Evolutionary conservation across 257 asterid genomes (phyloP).

Genomic region (Anisodus tanguticus): DNA sequence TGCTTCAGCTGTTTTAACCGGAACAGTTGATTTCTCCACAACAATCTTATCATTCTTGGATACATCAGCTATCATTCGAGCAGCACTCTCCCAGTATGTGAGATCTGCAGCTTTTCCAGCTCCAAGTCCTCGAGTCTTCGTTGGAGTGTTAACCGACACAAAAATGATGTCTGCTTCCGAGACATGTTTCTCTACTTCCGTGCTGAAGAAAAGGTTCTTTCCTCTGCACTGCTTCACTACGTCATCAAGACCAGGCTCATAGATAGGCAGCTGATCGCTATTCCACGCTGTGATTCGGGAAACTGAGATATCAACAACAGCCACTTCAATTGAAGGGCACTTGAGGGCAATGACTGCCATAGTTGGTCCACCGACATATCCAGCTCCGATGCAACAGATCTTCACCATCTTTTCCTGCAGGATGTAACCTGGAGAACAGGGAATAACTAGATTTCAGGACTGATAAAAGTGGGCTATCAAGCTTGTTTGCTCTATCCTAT

Average conservation of each 20-base stretch:
- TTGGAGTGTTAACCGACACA: slow-evolving; percentile 68
- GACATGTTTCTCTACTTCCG: slow-evolving; percentile 59
- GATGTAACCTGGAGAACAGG: not conserved
- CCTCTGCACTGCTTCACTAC: slow-evolving; percentile 71
- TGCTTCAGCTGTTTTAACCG: slow-evolving; percentile 73
- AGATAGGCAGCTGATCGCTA: slow-evolving; percentile 65
- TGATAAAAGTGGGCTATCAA: not conserved
- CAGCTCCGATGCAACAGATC: slow-evolving; percentile 60
- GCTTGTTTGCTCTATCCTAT: not conserved
- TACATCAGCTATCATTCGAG: slow-evolving; percentile 68
- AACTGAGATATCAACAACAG: slow-evolving; percentile 54
- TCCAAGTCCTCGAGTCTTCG: slow-evolving; percentile 65
- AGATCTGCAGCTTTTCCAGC: slow-evolving; percentile 72
- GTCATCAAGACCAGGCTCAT: slow-evolving; percentile 69
- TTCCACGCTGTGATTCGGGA: slow-evolving; percentile 57
- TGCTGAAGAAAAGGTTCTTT: slow-evolving; percentile 62
- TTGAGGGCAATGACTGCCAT: slow-evolving; percentile 61
- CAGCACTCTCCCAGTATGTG: slow-evolving; percentile 73
- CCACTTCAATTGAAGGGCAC: slow-evolving; percentile 54
- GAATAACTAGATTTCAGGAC: slow-evolving; percentile 2
- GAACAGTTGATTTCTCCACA: slow-evolving; percentile 68
- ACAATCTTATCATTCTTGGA: slow-evolving; percentile 63
- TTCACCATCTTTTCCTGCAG: slow-evolving; percentile 44
- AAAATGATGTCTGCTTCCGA: slow-evolving; percentile 62
- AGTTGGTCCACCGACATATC: slow-evolving; percentile 60